Evolutionary conservation across 2,329 filamentous ascomycete genomes (phyloP), one percentile per base, ranked within the genome.

Genomic region (Fusarium sp.): DNA sequence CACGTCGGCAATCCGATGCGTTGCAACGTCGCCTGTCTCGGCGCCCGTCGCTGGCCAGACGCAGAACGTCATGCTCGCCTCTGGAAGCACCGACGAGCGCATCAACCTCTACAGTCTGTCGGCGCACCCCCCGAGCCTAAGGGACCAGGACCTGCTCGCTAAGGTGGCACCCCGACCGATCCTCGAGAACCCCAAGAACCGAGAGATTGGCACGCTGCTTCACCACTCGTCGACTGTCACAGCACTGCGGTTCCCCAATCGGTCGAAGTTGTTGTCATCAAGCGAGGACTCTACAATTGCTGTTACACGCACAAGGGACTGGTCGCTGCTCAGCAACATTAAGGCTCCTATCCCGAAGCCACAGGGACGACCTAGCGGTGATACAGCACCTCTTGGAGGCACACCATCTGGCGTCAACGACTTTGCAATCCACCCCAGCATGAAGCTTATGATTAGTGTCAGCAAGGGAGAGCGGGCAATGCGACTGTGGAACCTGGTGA

Each of bases 381-480:
- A 98, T 82, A 98, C 96, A 20, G 95, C 95, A 9, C 92, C 93
- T 3, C 89, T 92, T 13, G 95, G 95, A 20, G 93, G 91, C 57
- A 91, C 93, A 29, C 95, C 95, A 0, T 90, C 92, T n/a, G 97
- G 97, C 20, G 91, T 98, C 76, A 98, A 98, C 81, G 94, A 95
- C 81, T 97, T 99, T 82, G 95, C 96, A 3, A 93, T 99, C 29
- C 97, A 99, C 81, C 96, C 97, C 0, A 97, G 94, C 82, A 94
- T 97, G 89, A 98, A 98, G 85, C 87, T 99, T 60, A 98, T 98
- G 94, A 91, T 99, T 69, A 97, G 91, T 77, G 95, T 98, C 10
- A 93, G 94, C 76, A 94, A 93, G 78, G 95, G 95, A 74, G 97
- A 99, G 85, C 92, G 91, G 74, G 95, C 92, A 79, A 97, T 99